Evolutionary conservation across 148 eudicot genomes (phyloP).

Genomic region (Rhododendron simsii): DNA sequence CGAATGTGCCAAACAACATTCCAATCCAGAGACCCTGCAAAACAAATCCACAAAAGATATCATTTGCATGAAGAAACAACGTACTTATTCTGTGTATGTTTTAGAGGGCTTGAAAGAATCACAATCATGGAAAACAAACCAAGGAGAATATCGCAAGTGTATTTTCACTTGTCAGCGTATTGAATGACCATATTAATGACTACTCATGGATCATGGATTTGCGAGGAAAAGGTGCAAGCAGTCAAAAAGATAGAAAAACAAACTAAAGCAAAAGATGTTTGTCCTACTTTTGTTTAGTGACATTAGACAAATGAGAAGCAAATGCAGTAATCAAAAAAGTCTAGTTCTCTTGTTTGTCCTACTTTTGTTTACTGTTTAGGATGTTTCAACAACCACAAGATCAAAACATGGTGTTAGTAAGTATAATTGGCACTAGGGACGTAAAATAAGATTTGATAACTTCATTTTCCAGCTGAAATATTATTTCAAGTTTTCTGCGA

Average conservation of each 20-base stretch:
- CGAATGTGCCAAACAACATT: conserved; percentile 38
- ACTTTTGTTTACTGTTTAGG: not conserved
- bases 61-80: not conserved
- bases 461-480: not conserved
- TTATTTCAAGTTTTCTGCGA: not conserved
- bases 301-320: not conserved
- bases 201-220: not conserved
- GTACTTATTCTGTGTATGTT: not conserved
- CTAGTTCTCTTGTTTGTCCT: not conserved
- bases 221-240: not conserved
- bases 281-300: not conserved
- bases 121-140: not conserved
- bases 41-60: not conserved
- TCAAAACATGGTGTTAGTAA: not conserved
- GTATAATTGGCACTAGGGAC: too few relatives aligned
- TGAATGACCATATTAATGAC: not conserved
- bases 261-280: not conserved
- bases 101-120: not conserved
- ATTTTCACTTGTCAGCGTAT: not conserved
- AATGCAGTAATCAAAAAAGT: not conserved
- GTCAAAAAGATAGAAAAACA: not conserved
- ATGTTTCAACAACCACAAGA: not conserved
- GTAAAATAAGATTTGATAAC: not conserved
- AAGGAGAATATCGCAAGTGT: not conserved
- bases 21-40: conserved; percentile 50